Conservation (phyloP, 208 protist species). For the Acanthamoeba quina region DNA sequence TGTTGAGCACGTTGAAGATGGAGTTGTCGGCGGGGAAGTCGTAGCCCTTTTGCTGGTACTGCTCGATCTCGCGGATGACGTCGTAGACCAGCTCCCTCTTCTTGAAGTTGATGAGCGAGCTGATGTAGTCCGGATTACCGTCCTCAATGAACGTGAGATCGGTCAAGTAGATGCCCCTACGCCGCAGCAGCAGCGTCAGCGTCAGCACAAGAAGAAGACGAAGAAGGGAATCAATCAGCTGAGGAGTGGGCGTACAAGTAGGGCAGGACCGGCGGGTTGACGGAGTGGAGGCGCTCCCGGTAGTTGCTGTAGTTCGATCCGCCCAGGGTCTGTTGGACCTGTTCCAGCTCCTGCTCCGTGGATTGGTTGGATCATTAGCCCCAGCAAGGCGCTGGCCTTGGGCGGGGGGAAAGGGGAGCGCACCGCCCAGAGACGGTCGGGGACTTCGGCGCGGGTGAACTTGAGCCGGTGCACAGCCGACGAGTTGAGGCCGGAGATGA, state of each 20-base stretch:
- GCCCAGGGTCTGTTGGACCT: slow-evolving; percentile 35
- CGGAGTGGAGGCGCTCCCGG: slow-evolving; percentile 46
- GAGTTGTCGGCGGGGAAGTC: slow-evolving; percentile 22
- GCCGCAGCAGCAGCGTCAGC: no score
- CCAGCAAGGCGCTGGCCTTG: no score
- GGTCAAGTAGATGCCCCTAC: slow-evolving; percentile 70
- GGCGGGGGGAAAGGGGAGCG: no score
- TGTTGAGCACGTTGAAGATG: slow-evolving; percentile 42
- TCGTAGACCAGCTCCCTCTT: slow-evolving; percentile 72
- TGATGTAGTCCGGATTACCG: slow-evolving; percentile 79
- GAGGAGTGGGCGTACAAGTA: slow-evolving; percentile 54
- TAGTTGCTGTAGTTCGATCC: slow-evolving; percentile 68
- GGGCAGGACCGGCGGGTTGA: slow-evolving; percentile 61
- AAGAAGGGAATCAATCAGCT: background rate
- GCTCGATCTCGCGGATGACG: slow-evolving; percentile 76
- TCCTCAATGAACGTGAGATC: slow-evolving; percentile 75
- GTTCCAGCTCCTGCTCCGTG: slow-evolving; percentile 35
- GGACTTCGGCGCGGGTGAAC: slow-evolving; percentile 61
- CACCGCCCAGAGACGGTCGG: slow-evolving; percentile 49
- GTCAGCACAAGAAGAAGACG: no score
- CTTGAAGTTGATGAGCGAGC: slow-evolving; percentile 74
- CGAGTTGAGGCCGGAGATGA: slow-evolving; percentile 75
- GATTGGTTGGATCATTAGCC: no score
- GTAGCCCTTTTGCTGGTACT: slow-evolving; percentile 72
- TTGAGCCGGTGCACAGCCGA: slow-evolving; percentile 76